phyloP scores from a whole-genome alignment of 169 alveolate species.

The Ichthyophthirius multifiliis region DNA sequence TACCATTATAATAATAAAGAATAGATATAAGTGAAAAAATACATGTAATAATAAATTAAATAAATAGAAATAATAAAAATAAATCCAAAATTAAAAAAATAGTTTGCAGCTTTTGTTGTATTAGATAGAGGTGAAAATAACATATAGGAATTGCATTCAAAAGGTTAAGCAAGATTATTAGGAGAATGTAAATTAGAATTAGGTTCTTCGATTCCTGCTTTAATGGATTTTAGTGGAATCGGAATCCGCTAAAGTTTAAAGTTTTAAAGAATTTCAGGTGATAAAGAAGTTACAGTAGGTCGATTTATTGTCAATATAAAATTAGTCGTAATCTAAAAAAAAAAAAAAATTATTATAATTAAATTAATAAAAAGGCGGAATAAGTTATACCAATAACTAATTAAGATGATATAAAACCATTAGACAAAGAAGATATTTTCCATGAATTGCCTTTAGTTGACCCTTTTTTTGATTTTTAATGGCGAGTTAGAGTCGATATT shows the following conservation, averaged over 20 bases:
- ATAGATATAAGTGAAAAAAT: constrained; percentile 62
- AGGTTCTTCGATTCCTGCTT: constrained; percentile 73
- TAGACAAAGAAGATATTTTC: constrained; percentile 49
- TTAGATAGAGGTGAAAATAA: constrained; percentile 75
- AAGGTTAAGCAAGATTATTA: constrained; percentile 85
- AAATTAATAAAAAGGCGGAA: constrained; percentile 35
- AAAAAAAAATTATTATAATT: constrained; percentile 23
- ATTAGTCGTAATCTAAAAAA: constrained; percentile 62
- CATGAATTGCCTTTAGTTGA: constrained; percentile 85
- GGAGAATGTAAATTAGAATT: constrained; percentile 83
- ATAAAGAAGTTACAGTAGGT: constrained; percentile 81
- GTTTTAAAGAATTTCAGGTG: constrained; percentile 67
- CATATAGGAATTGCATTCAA: constrained; percentile 46
- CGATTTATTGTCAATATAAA: constrained; percentile 77
- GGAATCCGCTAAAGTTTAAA: constrained; percentile 77
- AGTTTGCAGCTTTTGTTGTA: constrained; percentile 84
- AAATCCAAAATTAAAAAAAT: not conserved
- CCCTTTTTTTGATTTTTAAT: constrained; percentile 71
- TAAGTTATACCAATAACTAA: constrained; percentile 21
- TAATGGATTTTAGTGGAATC: constrained; percentile 80
- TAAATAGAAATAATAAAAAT: not conserved
- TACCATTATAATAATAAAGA: constrained; percentile 72
- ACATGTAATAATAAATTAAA: constrained; percentile 8
- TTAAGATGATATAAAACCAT: constrained; percentile 19
- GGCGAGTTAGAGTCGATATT: constrained; percentile 85